Percentiles rank a stretch among this genome's conserved stretches.
Conservation (phyloP, 306 rosid species). For the Delonix regia region DNA sequence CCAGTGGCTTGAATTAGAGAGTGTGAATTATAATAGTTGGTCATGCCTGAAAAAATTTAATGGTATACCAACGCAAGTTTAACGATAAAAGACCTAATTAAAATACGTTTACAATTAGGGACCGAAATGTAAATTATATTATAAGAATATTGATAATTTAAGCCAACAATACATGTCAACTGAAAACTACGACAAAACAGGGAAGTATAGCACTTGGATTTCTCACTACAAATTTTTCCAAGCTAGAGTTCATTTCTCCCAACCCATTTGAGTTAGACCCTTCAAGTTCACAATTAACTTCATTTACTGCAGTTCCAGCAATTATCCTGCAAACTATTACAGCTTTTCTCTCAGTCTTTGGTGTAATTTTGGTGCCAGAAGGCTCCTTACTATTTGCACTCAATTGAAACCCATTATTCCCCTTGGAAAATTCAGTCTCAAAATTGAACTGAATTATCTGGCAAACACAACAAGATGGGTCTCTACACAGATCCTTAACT, state of each 20-base stretch:
- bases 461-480: slow-evolving; percentile 60
- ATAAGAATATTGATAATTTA: slow-evolving; percentile 1
- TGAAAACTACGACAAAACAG: slow-evolving; percentile 70
- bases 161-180: slow-evolving; percentile 38
- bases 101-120: no score
- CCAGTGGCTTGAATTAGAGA: neutral
- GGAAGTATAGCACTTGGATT: slow-evolving; percentile 76
- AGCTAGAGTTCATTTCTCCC: slow-evolving; percentile 41
- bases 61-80: no score
- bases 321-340: slow-evolving; percentile 73
- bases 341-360: slow-evolving; percentile 54
- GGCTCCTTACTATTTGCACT: no score
- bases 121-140: neutral
- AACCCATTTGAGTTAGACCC: slow-evolving; percentile 31
- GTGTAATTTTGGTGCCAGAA: slow-evolving; percentile 31
- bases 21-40: no score
- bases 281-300: slow-evolving; percentile 38
- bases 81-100: neutral
- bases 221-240: slow-evolving; percentile 44
- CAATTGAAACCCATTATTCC: slow-evolving; percentile 38
- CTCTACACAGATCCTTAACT: slow-evolving; percentile 50
- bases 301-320: slow-evolving; percentile 54
- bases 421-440: slow-evolving; percentile 23
- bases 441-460: slow-evolving; percentile 57
- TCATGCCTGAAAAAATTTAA: no score